A percentile compares a stretch with the other conserved stretches of the same genome.
These are phyloP conservation scores for Hibiscus trionum DNA, from an alignment of 345 rosid genomes.

Conservation along the genomic window DNA sequence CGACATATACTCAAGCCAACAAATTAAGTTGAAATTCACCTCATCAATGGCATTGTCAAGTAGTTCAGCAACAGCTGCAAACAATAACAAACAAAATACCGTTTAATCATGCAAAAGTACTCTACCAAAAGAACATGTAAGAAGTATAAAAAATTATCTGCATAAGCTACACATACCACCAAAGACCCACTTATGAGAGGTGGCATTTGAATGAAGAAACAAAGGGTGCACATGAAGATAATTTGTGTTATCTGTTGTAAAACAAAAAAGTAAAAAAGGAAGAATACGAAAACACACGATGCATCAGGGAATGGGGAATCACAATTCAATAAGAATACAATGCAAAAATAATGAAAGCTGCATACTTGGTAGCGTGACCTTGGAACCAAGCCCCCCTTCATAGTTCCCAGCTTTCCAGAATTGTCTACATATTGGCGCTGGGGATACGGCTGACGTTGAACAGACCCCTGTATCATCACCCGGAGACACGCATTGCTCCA, in stretches of 20 bases:
- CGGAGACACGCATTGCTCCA: conserved; percentile 67
- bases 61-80: conserved; percentile 88
- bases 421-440: conserved; percentile 79
- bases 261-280: background rate
- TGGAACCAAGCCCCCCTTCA: conserved; percentile 34
- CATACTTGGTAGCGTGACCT: conserved; percentile 59
- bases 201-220: conserved; percentile 99
- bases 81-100: conserved; percentile 14
- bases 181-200: conserved; percentile 97
- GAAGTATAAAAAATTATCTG: background rate
- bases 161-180: conserved; percentile 56
- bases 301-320: background rate
- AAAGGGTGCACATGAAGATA: conserved; percentile 87
- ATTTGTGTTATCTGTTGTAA: conserved; percentile 51
- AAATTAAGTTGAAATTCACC: conserved; percentile 38
- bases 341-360: background rate
- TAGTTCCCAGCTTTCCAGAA: conserved; percentile 95
- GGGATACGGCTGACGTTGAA: conserved; percentile 40
- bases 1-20: background rate
- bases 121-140: background rate
- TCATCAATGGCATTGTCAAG: conserved; percentile 94
- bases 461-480: conserved; percentile 60
- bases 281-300: conserved; percentile 9
- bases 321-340: conserved; percentile 1
- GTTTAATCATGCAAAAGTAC: background rate